These are phyloP conservation scores for Globisporangium nagaii DNA, from an alignment of 352 stramenopile species.

Conservation along the genomic window DNA sequence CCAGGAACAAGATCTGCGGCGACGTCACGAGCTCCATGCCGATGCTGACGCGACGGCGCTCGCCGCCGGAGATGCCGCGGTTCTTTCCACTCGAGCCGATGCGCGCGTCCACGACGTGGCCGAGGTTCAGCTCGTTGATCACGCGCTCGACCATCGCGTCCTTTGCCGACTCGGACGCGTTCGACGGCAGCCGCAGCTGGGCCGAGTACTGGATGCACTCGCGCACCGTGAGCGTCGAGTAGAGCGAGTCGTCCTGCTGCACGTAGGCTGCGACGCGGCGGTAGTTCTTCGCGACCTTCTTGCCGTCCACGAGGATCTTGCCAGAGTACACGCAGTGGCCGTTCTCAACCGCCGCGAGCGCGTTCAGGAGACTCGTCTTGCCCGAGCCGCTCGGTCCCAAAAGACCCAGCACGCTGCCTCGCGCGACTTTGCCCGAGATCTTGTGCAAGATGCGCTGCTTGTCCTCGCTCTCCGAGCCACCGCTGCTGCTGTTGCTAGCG, in stretches of 20 bases:
- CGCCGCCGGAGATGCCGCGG: constrained; percentile 91
- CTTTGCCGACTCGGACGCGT: constrained; percentile 46
- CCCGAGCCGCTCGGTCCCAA: constrained; percentile 74
- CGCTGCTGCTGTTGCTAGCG: background rate
- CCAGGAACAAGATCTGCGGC: constrained; percentile 82
- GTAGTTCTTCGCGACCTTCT: constrained; percentile 51
- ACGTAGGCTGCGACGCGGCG: constrained; percentile 81
- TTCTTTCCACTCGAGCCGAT: constrained; percentile 42
- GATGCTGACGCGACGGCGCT: constrained; percentile 91
- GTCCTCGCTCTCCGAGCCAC: constrained; percentile 3
- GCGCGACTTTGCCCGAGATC: constrained; percentile 43
- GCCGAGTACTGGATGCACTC: constrained; percentile 85
- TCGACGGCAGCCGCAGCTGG: constrained; percentile 56
- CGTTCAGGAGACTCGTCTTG: constrained; percentile 83
- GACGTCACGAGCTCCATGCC: constrained; percentile 92
- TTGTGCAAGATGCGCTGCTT: constrained; percentile 51
- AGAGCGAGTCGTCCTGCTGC: constrained; percentile 83
- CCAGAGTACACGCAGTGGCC: constrained; percentile 45
- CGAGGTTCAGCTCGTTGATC: constrained; percentile 67
- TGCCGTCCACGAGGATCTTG: constrained; percentile 55
- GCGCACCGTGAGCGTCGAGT: constrained; percentile 72
- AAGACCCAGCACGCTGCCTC: constrained; percentile 62
- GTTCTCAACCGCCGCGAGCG: constrained; percentile 66
- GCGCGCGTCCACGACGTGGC: constrained; percentile 50
- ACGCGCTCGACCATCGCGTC: constrained; percentile 64